phyloP scores from a whole-genome alignment of 306 rosid genomes.

The Leucaena leucocephala region DNA sequence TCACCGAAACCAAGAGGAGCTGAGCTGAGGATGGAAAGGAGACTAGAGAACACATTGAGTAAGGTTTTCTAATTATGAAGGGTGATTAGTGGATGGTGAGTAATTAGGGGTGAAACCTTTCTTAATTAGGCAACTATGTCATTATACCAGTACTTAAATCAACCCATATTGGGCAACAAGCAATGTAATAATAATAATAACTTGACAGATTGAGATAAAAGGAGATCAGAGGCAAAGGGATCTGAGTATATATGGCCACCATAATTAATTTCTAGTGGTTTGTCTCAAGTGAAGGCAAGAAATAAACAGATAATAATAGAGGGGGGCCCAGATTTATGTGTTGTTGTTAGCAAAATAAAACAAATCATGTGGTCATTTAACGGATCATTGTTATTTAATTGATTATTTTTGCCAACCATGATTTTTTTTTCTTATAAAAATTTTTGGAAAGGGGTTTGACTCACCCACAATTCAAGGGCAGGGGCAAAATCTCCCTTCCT shows the following conservation, averaged over 20 bases:
- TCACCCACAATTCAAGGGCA: too few relatives aligned
- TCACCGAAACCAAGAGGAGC: too few relatives aligned
- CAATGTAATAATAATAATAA: background rate
- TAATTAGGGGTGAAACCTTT: background rate
- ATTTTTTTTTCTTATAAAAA: background rate
- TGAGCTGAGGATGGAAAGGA: too few relatives aligned
- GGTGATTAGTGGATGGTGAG: conserved; percentile 5
- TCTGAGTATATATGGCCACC: background rate
- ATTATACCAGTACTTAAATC: background rate
- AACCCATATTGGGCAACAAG: conserved; percentile 33
- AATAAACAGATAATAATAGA: background rate
- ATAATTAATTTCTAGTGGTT: background rate
- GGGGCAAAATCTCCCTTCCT: too few relatives aligned
- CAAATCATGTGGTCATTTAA: conserved; percentile 25
- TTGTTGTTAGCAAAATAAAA: conserved; percentile 32
- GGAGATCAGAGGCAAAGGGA: background rate
- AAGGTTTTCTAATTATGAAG: background rate
- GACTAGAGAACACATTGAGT: too few relatives aligned
- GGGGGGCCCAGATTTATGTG: conserved; percentile 16
- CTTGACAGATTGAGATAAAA: background rate
- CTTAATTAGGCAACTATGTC: conserved; percentile 24
- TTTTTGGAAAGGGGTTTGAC: too few relatives aligned
- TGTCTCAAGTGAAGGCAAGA: conserved; percentile 40
- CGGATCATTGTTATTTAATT: background rate
- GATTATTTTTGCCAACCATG: conserved; percentile 17